Evolutionary conservation across 2,329 filamentous ascomycete genomes (phyloP).

Genomic region (Teratosphaeriaceae sp.): DNA sequence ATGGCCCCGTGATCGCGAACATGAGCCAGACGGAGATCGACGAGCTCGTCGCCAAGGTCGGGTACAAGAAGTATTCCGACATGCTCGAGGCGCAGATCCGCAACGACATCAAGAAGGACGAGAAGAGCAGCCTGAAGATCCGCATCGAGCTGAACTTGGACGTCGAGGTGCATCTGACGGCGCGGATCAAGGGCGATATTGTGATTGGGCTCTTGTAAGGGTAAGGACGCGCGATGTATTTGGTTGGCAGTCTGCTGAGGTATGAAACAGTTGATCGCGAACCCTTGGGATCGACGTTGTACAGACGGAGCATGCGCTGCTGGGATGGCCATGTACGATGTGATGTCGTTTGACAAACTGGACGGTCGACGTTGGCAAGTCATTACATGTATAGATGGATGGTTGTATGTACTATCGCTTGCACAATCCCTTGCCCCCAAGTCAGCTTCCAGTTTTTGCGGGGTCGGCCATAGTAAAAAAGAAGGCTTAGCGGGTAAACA

Average conservation of each 20-base stretch:
- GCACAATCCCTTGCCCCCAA: too few species aligned
- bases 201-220: slow-evolving; percentile 24
- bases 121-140: slow-evolving; percentile 23
- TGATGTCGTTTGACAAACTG: too few species aligned
- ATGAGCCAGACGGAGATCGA: slow-evolving; percentile 8
- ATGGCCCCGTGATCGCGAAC: slow-evolving; percentile 9
- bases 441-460: too few species aligned
- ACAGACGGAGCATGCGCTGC: too few species aligned
- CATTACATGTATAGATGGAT: too few species aligned
- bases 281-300: too few species aligned
- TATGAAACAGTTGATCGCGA: too few species aligned
- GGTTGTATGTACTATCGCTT: too few species aligned
- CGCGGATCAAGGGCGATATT: slow-evolving; percentile 25
- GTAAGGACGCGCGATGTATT: background rate
- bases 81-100: slow-evolving; percentile 5
- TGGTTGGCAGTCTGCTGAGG: background rate
- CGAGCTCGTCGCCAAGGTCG: slow-evolving; percentile 11
- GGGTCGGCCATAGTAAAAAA: too few species aligned
- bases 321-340: too few species aligned
- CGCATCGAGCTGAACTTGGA: slow-evolving; percentile 24
- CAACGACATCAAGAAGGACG: slow-evolving; percentile 12
- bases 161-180: slow-evolving; percentile 25
- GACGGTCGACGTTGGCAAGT: too few species aligned
- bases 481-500: too few species aligned
- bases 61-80: slow-evolving; percentile 6